Conservation (phyloP, 805 yeast genomes). For the Metschnikowia sp. region DNA sequence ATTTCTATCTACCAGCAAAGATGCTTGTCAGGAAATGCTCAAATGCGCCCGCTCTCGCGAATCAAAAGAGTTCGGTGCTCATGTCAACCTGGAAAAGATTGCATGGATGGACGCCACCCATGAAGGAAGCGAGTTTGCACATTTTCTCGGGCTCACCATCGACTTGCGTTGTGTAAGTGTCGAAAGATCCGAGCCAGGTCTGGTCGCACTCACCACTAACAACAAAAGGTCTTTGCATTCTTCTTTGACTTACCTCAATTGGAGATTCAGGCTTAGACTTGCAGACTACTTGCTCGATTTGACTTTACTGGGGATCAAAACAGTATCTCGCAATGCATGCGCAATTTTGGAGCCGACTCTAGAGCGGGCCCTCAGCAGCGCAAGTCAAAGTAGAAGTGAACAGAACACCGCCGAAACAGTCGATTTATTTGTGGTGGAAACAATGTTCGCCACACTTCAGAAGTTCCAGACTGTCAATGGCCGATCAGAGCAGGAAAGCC, state of each 20-base stretch:
- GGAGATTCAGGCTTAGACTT: slow-evolving; percentile 22
- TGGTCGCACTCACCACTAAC: slow-evolving; percentile 10
- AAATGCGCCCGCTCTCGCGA: slow-evolving; percentile 17
- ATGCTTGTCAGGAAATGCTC: slow-evolving; percentile 19
- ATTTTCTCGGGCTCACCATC: slow-evolving; percentile 32
- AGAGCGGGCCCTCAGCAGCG: slow-evolving; percentile 2
- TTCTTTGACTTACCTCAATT: slow-evolving; percentile 20
- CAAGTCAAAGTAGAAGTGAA: neutral
- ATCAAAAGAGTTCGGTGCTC: slow-evolving; percentile 33
- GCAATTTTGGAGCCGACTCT: slow-evolving; percentile 1
- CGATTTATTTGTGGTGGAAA: slow-evolving; percentile 12
- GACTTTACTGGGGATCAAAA: slow-evolving; percentile 7
- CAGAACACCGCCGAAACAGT: neutral
- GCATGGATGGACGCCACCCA: slow-evolving; percentile 16
- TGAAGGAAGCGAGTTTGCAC: slow-evolving; percentile 5
- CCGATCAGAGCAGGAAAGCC: neutral
- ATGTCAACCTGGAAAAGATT: slow-evolving; percentile 30
- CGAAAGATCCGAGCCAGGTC: slow-evolving; percentile 7
- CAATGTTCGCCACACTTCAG: slow-evolving; percentile 13
- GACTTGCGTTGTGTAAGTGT: slow-evolving; percentile 21
- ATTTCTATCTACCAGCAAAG: slow-evolving; percentile 49
- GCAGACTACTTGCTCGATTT: slow-evolving; percentile 20
- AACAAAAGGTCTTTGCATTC: slow-evolving; percentile 18
- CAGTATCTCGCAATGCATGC: slow-evolving; percentile 1
- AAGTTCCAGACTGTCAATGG: slow-evolving; percentile 16